Conservation (phyloP, 345 rosid species). For the Eucalyptus pauciflora region DNA sequence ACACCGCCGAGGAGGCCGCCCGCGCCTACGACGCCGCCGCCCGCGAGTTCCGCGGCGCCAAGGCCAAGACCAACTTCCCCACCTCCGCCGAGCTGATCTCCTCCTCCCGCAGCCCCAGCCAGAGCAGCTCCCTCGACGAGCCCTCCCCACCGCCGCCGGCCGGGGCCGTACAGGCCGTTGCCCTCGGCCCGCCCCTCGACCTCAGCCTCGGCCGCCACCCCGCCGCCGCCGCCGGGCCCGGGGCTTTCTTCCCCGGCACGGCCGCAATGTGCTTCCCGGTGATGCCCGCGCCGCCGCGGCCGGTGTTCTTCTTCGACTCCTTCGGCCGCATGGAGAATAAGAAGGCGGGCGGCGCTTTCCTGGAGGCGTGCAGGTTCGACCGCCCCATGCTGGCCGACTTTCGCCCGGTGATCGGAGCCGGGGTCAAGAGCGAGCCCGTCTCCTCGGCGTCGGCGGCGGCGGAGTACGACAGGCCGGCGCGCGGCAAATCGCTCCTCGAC, state of each 20-base stretch:
- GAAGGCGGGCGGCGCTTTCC: background rate
- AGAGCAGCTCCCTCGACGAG: slow-evolving; percentile 70
- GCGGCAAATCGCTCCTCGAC: slow-evolving; percentile 27
- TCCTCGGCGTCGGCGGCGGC: slow-evolving; percentile 54
- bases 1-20: slow-evolving; percentile 88
- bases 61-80: slow-evolving; percentile 81
- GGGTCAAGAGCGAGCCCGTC: slow-evolving; percentile 52
- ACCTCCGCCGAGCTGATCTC: slow-evolving; percentile 12
- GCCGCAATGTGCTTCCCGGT: slow-evolving; percentile 3
- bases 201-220: slow-evolving; percentile 32
- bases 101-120: slow-evolving; percentile 52
- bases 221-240: background rate
- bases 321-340: slow-evolving; percentile 22
- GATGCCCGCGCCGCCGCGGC: slow-evolving; percentile 2
- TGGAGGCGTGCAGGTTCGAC: slow-evolving; percentile 13
- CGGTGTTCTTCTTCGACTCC: slow-evolving; percentile 40
- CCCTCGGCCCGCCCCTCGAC: slow-evolving; percentile 22
- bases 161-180: background rate
- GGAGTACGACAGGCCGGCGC: slow-evolving; percentile 8
- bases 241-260: background rate
- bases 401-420: background rate
- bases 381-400: slow-evolving; percentile 1
- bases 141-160: slow-evolving; percentile 47
- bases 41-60: slow-evolving; percentile 73
- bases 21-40: slow-evolving; percentile 87